A percentile compares a stretch with the other conserved stretches of the same genome.
Evolutionary conservation across 768 basidiomycete species (phyloP).

Genomic region (Lyophyllum decastes): DNA sequence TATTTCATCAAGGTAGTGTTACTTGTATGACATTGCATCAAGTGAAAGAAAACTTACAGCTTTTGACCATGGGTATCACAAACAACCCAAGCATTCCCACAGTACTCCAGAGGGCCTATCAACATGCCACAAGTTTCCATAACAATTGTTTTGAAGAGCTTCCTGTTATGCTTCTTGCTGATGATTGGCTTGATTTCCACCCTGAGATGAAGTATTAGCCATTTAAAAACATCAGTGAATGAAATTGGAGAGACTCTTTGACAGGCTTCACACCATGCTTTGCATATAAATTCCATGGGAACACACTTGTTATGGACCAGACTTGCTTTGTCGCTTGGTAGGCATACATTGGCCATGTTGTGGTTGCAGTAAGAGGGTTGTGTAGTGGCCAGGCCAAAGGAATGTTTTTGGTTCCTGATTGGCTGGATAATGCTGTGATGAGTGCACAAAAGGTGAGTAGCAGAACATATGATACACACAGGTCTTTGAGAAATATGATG

Average conservation of each 20-base stretch:
- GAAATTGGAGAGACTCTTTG: too few relatives aligned
- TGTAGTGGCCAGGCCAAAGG: not conserved
- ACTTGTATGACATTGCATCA: not conserved
- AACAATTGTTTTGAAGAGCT: conserved; percentile 4
- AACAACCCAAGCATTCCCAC: conserved; percentile 16
- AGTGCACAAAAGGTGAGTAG: too few relatives aligned
- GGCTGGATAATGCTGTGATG: too few relatives aligned
- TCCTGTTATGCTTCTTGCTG: not conserved
- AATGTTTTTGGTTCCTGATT: too few relatives aligned
- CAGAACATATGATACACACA: too few relatives aligned
- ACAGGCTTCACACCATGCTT: not conserved
- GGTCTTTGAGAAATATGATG: too few relatives aligned
- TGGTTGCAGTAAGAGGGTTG: not conserved
- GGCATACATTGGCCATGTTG: not conserved
- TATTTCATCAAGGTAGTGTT: not conserved
- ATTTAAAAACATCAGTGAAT: too few relatives aligned
- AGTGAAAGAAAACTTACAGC: not conserved
- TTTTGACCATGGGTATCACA: not conserved
- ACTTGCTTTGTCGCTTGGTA: not conserved
- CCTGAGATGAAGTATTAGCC: not conserved
- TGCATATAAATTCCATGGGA: not conserved
- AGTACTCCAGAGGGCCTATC: conserved; percentile 22
- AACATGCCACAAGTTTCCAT: conserved; percentile 9
- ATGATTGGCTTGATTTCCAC: not conserved
- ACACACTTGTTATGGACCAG: not conserved